Evolutionary conservation across 2,329 filamentous ascomycete genomes (phyloP), one percentile per base, ranked within the genome.

Genomic region (Zasmidium cellare): DNA sequence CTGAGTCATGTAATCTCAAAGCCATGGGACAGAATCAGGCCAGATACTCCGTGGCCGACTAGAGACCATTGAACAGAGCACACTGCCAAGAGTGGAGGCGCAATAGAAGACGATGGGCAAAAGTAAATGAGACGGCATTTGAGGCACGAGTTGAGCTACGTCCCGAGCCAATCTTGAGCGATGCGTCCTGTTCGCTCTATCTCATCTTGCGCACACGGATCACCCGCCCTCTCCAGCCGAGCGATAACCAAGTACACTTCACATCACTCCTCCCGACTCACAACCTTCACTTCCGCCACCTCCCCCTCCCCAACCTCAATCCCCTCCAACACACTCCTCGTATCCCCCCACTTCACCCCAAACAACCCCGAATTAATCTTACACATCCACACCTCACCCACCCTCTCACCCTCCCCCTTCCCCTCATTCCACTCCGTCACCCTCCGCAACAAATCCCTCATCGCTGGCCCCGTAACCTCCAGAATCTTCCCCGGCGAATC

Each of bases 281-380:
- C 51, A 16, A 69, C 65, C 25, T 67, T 59, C 7, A 67, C 49
- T 23, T 61, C 53, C 51, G 31, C 51, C 20, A 68, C 56, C 28
- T 60, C 56, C 6, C 46, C 48, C 2, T 60, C 61, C 9, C 67
- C 65, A 38, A 78, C 54, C 24, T 72, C 72, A 3, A 75, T 67
- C 0, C 68, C 64, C 53, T 78, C 71, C 38, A 87, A 53, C 1
- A 81, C 69, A 3, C 59, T 63, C 56, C 73, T 75, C 0, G 82
- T 84, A 31, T 72, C 67, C 55, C 74, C 69, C 84, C 84, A 87
- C 12, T 77, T 72, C 23, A 87, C 82, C 0, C 71, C 73, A 67
- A 87, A 87, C 31, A 80, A 69, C 0, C 82, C 84, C 23, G 82
- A 80, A 65, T 87, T 87, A 62, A 87, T 61, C 55, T 46, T 61